phyloP scores from a whole-genome alignment of 2,329 filamentous ascomycete species.

The Pseudonectria foliicola region DNA sequence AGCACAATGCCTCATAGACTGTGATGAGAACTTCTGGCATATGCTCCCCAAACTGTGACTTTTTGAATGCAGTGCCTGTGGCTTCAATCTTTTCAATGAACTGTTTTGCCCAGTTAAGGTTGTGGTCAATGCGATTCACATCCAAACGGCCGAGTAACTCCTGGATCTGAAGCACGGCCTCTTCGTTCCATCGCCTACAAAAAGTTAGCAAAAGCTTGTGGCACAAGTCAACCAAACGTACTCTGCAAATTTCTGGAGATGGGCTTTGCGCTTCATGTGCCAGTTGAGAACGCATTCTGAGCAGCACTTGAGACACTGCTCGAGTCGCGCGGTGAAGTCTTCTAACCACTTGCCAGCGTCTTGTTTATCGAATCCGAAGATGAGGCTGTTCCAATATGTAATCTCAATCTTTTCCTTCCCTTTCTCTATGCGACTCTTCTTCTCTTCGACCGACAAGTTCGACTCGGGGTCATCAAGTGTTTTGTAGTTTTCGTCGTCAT shows the following conservation, averaged over 20 bases:
- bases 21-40: conserved; percentile 62
- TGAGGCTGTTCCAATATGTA: conserved; percentile 60
- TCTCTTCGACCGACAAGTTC: conserved; percentile 42
- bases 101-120: conserved; percentile 48
- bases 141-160: conserved; percentile 53
- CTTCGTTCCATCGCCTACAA: conserved; percentile 39
- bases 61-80: conserved; percentile 39
- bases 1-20: conserved; percentile 84
- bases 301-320: conserved; percentile 54
- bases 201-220: conserved; percentile 13
- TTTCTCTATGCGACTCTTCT: conserved; percentile 46
- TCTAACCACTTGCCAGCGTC: conserved; percentile 52
- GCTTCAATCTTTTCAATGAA: conserved; percentile 47
- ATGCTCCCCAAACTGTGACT: conserved; percentile 38
- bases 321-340: conserved; percentile 51
- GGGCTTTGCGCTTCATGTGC: conserved; percentile 59
- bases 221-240: conserved; percentile 26
- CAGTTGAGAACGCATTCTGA: conserved; percentile 67
- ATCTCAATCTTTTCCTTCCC: conserved; percentile 50
- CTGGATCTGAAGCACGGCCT: conserved; percentile 44
- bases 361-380: conserved; percentile 59
- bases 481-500: conserved; percentile 57
- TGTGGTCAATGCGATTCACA: conserved; percentile 52
- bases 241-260: conserved; percentile 57
- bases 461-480: conserved; percentile 41